phyloP scores from a whole-genome alignment of 129 eudicot genomes.

The Mikania micrantha region DNA sequence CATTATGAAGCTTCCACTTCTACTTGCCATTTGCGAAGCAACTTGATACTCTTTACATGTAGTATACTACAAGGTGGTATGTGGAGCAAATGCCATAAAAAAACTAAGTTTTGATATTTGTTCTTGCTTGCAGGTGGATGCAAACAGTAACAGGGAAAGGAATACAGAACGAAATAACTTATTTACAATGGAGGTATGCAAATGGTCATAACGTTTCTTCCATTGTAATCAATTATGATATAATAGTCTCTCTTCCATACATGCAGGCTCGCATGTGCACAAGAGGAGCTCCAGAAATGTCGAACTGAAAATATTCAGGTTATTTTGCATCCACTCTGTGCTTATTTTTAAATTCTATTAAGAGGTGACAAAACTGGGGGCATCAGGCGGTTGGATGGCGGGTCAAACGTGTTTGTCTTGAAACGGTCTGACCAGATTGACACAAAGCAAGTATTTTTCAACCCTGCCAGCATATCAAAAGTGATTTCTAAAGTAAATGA shows the following conservation, averaged over 20 bases:
- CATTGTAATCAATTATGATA: background rate
- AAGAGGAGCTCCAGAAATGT: slow-evolving; percentile 83
- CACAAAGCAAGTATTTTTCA: background rate
- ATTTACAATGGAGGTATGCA: slow-evolving; percentile 71
- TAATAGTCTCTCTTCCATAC: background rate
- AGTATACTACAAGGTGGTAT: background rate
- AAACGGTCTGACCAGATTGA: background rate
- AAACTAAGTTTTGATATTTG: background rate
- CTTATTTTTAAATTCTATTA: background rate
- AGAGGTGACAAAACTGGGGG: background rate
- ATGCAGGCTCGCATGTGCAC: slow-evolving; percentile 58
- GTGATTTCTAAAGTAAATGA: background rate
- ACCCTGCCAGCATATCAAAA: background rate
- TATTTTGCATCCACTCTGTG: background rate
- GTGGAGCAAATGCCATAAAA: background rate
- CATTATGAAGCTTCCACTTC: too few species aligned
- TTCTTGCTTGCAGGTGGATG: slow-evolving; percentile 49
- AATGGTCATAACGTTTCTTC: background rate
- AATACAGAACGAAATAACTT: slow-evolving; percentile 62
- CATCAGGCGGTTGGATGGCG: background rate
- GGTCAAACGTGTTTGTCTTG: background rate
- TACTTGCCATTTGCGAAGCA: too few species aligned
- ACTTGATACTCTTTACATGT: too few species aligned
- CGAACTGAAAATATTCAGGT: slow-evolving; percentile 59
- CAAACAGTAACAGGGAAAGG: slow-evolving; percentile 76